Base-by-base conservation (phyloP, 1,284 basidiomycete genomes). In the Boletellus deceptivus region DNA sequence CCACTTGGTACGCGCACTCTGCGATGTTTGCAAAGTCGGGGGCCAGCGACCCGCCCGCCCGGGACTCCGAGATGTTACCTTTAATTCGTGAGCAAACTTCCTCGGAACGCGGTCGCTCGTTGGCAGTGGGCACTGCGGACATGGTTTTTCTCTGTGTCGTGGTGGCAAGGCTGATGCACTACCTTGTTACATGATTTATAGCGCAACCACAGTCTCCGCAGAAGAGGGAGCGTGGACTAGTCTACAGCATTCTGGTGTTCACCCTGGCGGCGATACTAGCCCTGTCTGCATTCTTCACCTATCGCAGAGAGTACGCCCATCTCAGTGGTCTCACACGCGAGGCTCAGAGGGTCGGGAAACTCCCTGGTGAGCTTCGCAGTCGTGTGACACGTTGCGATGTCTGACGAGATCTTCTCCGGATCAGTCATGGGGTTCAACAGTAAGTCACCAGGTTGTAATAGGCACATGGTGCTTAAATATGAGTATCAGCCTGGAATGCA, bases 401-500 rank as follows among this genome's bases (percentile, higher is more conserved):
- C 44, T 63, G 39, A 70, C 34, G 13, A 22, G 4, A 9, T 10
- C n/a, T 17, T 22, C 25, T 4, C n/a, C 5, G 29, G 29, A 31
- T 14, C 13, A 65, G 63, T 59, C 37, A 70, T 67, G 68, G 64
- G 64, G 13, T 67, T 56, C 37, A 67, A 67, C 20, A 70, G 64
- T 70, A 36, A 54, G 64, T 56, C 37, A 27, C 50, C 17, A 5
- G 8, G n/a, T 56, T 24, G 10, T 46, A 14, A 25, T 36, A 11
- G 29, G 40, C 14, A 25, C 4, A n/a, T 16, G 36, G 18, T 55
- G 41, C 51, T 60, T 16, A 61, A 38, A 29, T 22, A 38, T 9
- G 24, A 27, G 33, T 43, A 17, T 40, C 47, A 80, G 80, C 79
- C 14, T 83, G 80, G 81, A 82, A 83, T 57, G 79, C 77, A n/a